phyloP scores from a whole-genome alignment of 805 yeast species.

The Spathaspora sp. region DNA sequence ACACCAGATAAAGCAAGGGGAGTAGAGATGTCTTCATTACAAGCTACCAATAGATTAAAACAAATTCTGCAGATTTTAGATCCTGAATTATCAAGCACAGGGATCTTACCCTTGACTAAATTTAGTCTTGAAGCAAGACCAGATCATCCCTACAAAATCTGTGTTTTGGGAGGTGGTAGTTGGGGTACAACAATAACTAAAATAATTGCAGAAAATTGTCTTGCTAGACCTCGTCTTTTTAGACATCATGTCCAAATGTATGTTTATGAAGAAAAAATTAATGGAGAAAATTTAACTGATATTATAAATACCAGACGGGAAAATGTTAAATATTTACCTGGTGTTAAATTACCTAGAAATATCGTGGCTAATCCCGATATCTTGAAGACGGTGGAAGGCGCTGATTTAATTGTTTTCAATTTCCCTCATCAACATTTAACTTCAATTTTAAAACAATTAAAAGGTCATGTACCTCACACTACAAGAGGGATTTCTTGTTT shows the following conservation, averaged over 20 bases:
- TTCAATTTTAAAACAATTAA: constrained; percentile 34
- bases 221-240: constrained; percentile 36
- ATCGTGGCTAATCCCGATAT: constrained; percentile 39
- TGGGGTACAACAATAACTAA: constrained; percentile 49
- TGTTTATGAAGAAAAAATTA: constrained; percentile 41
- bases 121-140: constrained; percentile 9
- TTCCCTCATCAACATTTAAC: constrained; percentile 45
- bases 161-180: constrained; percentile 45
- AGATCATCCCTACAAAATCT: constrained; percentile 28
- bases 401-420: constrained; percentile 43
- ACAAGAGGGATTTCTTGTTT: constrained; percentile 44
- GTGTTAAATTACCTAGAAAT: constrained; percentile 38
- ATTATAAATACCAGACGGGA: constrained; percentile 42
- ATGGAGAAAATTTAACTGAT: constrained; percentile 40
- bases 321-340: constrained; percentile 44
- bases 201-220: constrained; percentile 41
- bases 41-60: constrained; percentile 17
- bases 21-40: not conserved
- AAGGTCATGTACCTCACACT: constrained; percentile 33
- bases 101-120: not conserved
- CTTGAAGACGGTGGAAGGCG: constrained; percentile 34
- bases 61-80: constrained; percentile 25
- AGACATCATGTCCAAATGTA: constrained; percentile 40
- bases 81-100: constrained; percentile 11
- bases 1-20: too few species aligned